Conservation (phyloP, 208 protist genomes). For the Leishmania braziliensis region DNA sequence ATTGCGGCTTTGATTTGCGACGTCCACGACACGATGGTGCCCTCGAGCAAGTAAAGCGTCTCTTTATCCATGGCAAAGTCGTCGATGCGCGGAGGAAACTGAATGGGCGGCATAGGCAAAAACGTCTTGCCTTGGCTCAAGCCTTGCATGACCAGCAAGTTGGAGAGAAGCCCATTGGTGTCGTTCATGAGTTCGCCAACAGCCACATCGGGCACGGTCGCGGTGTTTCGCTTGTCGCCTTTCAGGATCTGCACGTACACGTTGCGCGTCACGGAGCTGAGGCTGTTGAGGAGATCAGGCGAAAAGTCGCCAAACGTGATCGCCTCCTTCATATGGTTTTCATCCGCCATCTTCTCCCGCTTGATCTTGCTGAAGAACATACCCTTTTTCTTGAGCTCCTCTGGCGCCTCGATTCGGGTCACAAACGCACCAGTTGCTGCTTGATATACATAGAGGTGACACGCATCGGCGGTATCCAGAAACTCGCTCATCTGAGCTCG, state of each 20-base stretch:
- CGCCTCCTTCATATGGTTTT: constrained; percentile 81
- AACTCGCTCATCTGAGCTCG: constrained; percentile 91
- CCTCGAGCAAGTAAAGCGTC: constrained; percentile 92
- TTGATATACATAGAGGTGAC: constrained; percentile 93
- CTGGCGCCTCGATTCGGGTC: constrained; percentile 85
- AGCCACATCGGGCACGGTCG: constrained; percentile 93
- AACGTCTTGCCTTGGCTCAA: constrained; percentile 93
- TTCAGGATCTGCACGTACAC: constrained; percentile 91
- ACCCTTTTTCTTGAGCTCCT: constrained; percentile 91
- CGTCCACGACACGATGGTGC: constrained; percentile 93
- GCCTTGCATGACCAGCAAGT: constrained; percentile 92
- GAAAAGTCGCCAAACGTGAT: constrained; percentile 88
- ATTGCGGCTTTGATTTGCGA: constrained; percentile 92
- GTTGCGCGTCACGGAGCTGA: constrained; percentile 83
- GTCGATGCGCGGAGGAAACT: constrained; percentile 80
- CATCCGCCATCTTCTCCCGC: constrained; percentile 89
- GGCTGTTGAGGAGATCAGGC: constrained; percentile 61
- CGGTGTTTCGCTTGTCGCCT: constrained; percentile 83
- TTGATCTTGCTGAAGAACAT: constrained; percentile 93
- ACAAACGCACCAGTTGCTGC: constrained; percentile 65
- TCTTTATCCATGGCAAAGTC: constrained; percentile 88
- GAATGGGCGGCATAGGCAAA: constrained; percentile 91
- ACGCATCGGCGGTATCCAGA: constrained; percentile 89
- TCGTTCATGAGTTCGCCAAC: constrained; percentile 92
- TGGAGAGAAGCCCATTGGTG: constrained; percentile 85